A percentile compares a stretch with the other conserved stretches of the same genome.
Conservation (phyloP, 2,329 filamentous ascomycete genomes). For the Metarhizium humberi region DNA sequence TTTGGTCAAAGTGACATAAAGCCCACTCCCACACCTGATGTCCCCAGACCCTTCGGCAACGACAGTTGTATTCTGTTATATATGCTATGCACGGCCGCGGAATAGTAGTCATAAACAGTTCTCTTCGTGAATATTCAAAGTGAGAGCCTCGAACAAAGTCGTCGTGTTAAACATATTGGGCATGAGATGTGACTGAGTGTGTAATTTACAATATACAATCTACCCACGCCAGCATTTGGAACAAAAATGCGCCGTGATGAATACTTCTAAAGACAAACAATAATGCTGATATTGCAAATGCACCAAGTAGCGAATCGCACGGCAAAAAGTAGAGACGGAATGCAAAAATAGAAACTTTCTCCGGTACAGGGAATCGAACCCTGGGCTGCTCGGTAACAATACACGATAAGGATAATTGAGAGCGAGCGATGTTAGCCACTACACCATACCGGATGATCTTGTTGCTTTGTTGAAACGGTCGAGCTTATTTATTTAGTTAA, state of each 20-base stretch:
- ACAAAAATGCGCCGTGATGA: no score
- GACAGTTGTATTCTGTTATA: no score
- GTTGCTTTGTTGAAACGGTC: fast-evolving
- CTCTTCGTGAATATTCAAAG: not conserved
- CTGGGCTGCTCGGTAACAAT: constrained; percentile 20
- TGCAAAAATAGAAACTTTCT: constrained; percentile 4
- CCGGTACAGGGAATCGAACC: constrained; percentile 27
- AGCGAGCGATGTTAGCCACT: constrained; percentile 28
- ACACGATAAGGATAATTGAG: constrained; percentile 10
- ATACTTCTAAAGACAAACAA: not conserved
- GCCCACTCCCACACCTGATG: no score
- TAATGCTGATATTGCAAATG: not conserved
- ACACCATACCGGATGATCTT: constrained; percentile 22
- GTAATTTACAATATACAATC: no score
- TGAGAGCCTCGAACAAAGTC: not conserved
- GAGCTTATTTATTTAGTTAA: no score
- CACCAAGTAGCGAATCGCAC: not conserved
- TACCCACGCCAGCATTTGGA: no score
- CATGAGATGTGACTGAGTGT: no score
- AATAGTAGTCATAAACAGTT: not conserved
- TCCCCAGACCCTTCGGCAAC: no score
- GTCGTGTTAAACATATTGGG: no score
- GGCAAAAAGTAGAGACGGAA: not conserved
- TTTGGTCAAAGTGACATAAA: no score
- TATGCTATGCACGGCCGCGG: no score